Base-by-base conservation (phyloP, 805 yeast species). In the Candida awuae region DNA sequence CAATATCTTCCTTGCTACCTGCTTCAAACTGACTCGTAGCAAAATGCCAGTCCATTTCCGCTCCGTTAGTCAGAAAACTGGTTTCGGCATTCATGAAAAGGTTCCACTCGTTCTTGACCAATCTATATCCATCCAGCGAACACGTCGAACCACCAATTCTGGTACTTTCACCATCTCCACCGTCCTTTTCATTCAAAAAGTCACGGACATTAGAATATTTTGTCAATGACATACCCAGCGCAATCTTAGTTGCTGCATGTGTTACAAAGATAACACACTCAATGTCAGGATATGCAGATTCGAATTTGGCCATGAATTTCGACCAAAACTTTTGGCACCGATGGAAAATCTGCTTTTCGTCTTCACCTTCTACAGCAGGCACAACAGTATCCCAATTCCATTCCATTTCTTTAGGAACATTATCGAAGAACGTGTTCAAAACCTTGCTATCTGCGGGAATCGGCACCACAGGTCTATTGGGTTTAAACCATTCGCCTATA, bases 31-130 rank as follows among this genome's bases (percentile, higher is more conserved):
- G 41, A 15, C 75, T 76, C 41, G 67, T 54, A 4, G 56, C 75
- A 65, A 87, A 90, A 50, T 80, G 76, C 97, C 97, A 88, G 54
- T 84, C 80, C 94, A 86, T 85, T 58, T 87, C 96, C 52, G 88
- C 92, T 7, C 97, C 97, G 6, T 69, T 60, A 6, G 72, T 57
- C 44, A 90, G 65, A 51, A 80, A 87, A 32, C 71, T 77, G 7
- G 85, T 75, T 46, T 75, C 70, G 4, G 97, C 96, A 55, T 84
- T 84, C 70, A 72, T 67, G 15, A 65, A 65, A 38, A 80, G 54
- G 6, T 50, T 56, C 96, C 96, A 90, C 21, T 53, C 55, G 5
- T 45, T 49, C 14, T 54, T 52, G 14, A 58, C 63, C 9, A 34
- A 16, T 20, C 28, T 28, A 51, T 70, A 86, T 47, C 71, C 71